These are phyloP conservation scores for Trametes polyzona DNA, from an alignment of 1,284 basidiomycete species.

Conservation along the genomic window DNA sequence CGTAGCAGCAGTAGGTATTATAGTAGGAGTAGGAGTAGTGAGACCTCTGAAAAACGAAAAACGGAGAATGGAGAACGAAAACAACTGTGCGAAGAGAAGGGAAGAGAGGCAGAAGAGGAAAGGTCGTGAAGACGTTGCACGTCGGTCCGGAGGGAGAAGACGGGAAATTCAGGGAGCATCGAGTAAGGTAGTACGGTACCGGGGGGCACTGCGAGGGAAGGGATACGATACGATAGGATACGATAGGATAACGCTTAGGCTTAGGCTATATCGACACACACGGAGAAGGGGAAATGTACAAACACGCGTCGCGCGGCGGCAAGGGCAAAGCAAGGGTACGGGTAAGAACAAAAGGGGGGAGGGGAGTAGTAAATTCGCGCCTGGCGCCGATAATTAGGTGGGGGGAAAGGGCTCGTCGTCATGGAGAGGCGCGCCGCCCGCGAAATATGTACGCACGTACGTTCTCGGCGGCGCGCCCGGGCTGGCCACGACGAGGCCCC, in stretches of 20 bases:
- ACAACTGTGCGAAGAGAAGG: too few species aligned
- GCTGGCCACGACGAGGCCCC: constrained; percentile 6
- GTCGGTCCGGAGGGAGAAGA: too few species aligned
- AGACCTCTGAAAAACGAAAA: too few species aligned
- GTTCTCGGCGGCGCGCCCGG: neutral
- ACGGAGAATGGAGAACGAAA: too few species aligned
- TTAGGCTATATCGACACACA: constrained; percentile 12
- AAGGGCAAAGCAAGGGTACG: constrained; percentile 10
- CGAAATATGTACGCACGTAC: neutral
- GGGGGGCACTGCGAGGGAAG: neutral
- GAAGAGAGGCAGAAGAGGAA: too few species aligned
- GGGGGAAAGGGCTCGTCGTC: neutral
- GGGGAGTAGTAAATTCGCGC: constrained; percentile 16
- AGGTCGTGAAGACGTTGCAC: too few species aligned
- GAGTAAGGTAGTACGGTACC: neutral
- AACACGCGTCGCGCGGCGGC: too few species aligned
- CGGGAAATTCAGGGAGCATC: too few species aligned
- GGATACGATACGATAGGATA: neutral
- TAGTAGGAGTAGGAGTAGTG: too few species aligned
- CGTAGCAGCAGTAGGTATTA: too few species aligned
- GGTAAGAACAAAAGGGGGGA: neutral
- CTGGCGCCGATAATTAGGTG: constrained; percentile 27
- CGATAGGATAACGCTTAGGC: constrained; percentile 7
- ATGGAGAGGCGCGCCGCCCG: neutral
- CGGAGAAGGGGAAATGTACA: constrained; percentile 8